Percentiles rank a stretch among this genome's conserved stretches.
These are phyloP conservation scores for Aspergillus haitiensis DNA, from an alignment of 495 filamentous ascomycete species.

Conservation along the genomic window DNA sequence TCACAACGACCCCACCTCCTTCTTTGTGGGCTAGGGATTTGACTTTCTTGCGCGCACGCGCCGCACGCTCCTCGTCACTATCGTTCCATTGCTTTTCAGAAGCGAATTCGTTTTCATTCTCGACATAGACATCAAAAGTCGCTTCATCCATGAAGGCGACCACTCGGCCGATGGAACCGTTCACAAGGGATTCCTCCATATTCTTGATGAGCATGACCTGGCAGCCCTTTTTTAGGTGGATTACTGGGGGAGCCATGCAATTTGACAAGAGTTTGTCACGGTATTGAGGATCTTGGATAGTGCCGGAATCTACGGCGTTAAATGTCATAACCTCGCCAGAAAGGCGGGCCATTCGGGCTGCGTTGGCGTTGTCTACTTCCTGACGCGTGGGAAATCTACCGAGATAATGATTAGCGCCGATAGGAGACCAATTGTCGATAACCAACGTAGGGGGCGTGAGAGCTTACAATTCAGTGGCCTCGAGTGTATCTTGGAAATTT, in stretches of 20 bases:
- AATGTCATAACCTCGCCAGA: constrained; percentile 68
- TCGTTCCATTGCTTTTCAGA: constrained; percentile 42
- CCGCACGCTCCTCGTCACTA: constrained; percentile 44
- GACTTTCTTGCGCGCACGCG: constrained; percentile 50
- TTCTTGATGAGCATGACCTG: constrained; percentile 99
- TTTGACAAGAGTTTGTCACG: constrained; percentile 79
- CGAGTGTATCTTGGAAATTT: constrained; percentile 69
- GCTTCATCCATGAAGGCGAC: constrained; percentile 82
- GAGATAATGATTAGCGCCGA: constrained; percentile 27
- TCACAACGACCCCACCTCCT: constrained; percentile 29
- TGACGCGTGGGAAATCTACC: constrained; percentile 80
- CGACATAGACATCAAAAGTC: constrained; percentile 65
- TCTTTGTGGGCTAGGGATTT: constrained; percentile 45
- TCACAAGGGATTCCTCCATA: constrained; percentile 89
- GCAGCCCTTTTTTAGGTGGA: constrained; percentile 84
- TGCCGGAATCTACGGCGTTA: constrained; percentile 72
- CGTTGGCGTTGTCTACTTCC: constrained; percentile 89
- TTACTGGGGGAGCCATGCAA: constrained; percentile 83
- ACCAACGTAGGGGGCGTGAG: constrained; percentile 10
- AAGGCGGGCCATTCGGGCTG: constrained; percentile 66
- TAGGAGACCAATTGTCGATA: constrained; percentile 22
- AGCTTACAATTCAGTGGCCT: constrained; percentile 83
- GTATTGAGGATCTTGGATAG: constrained; percentile 59
- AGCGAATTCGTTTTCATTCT: constrained; percentile 55
- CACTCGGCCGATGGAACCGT: constrained; percentile 87